Evolutionary conservation across 768 basidiomycete species (phyloP), one percentile per base, ranked within the genome.

Genomic region (Rhizopogon vesiculosus): DNA sequence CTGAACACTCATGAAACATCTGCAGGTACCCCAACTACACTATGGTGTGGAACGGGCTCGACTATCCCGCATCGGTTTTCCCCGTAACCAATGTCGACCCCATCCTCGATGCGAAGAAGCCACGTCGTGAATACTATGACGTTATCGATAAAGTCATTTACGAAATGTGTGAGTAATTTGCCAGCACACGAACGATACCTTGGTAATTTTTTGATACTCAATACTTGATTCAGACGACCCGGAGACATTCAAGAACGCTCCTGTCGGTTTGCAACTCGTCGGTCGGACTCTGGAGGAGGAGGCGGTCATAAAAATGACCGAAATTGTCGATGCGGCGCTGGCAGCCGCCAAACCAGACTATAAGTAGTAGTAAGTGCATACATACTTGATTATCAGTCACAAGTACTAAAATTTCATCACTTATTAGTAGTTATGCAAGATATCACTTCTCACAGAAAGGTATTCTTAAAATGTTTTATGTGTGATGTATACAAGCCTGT

Each of bases 251-350:
- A 67, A 66, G 53, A 77, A 81, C 55, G 83, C 82, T 0, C 88
- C 89, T 0, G 72, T 91, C 16, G 69, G 74, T 5, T 64, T 91
- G 28, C 89, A 91, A 65, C 64, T 90, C 6, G 74, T 89, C 6
- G 86, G 85, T 3, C 75, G 83, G 44, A 86, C 84, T 4, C 72
- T 82, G 56, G 89, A 91, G 62, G 90, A 91, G 61, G 89, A 91
- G 61, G 88, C 83, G 0, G 79, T 89, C 3, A 78, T 90, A 51
- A 78, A 74, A 0, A 82, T 91, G 80, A 76, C 80, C 3, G 83
- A 88, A 62, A 77, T 90, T 25, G 80, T 87, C 10, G 84, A 82
- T 43, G 65, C 65, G 0, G 84, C 83, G 12, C 66, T 85, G 55
- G 78, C 76, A 59, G 61, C 28, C 15, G n/a, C 35, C 31, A 57